These are phyloP conservation scores for Aegilops bicornis DNA, from an alignment of 176 grass and related monocot genomes.

Conservation along the genomic window DNA sequence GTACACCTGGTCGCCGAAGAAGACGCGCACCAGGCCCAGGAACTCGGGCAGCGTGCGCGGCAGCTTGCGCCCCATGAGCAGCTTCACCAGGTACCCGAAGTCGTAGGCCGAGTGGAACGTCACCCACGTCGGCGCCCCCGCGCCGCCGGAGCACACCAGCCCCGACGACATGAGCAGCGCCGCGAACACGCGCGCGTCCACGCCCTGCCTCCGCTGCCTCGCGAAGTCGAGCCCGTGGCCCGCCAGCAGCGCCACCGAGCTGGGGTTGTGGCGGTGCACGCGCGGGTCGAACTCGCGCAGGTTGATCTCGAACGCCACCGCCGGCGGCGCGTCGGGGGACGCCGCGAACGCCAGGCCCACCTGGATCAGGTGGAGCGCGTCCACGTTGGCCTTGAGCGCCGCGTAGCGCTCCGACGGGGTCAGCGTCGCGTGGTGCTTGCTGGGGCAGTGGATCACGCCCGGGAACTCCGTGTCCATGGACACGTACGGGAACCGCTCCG, in stretches of 20 bases:
- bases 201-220: constrained; percentile 47
- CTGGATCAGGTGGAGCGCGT: constrained; percentile 90
- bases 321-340: constrained; percentile 8
- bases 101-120: constrained; percentile 85
- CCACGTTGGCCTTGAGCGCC: constrained; percentile 67
- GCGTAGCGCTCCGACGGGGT: constrained; percentile 58
- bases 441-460: constrained; percentile 53
- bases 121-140: constrained; percentile 43
- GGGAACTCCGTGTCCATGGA: constrained; percentile 99
- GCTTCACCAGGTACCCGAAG: constrained; percentile 76
- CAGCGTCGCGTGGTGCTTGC: constrained; percentile 44
- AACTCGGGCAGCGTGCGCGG: constrained; percentile 49
- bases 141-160: constrained; percentile 42
- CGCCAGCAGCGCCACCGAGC: constrained; percentile 52
- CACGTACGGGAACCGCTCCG: constrained; percentile 55
- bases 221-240: constrained; percentile 69
- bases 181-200: constrained; percentile 38
- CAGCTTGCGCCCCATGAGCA: constrained; percentile 44
- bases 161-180: constrained; percentile 75
- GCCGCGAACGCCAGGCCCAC: constrained; percentile 68
- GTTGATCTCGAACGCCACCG: constrained; percentile 83
- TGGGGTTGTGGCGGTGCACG: constrained; percentile 55
- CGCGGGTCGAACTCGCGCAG: constrained; percentile 79
- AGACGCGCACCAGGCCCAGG: constrained; percentile 50
- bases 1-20: constrained; percentile 63